These are phyloP conservation scores for Colletotrichum orbiculare DNA, from an alignment of 2,329 filamentous ascomycete genomes.

Conservation along the genomic window DNA sequence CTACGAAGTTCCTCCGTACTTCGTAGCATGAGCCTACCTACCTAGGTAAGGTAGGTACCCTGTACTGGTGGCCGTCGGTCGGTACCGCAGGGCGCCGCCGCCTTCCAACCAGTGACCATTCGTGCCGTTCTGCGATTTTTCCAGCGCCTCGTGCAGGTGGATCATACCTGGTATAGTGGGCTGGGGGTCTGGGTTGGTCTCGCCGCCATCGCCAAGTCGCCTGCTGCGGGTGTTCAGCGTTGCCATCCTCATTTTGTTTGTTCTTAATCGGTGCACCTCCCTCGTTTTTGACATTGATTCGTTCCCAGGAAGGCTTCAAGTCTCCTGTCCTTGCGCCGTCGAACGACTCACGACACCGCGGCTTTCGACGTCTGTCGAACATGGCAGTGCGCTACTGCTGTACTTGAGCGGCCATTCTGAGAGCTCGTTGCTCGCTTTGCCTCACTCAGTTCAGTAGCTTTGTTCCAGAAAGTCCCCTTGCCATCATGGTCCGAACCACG, in stretches of 20 bases:
- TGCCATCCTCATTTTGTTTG: constrained; percentile 14
- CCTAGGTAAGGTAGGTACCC: too few relatives aligned
- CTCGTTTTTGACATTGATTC: constrained; percentile 13
- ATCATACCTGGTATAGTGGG: constrained; percentile 30
- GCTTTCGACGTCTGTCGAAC: constrained; percentile 24
- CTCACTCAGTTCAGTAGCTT: not conserved
- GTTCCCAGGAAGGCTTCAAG: not conserved
- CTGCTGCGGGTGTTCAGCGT: constrained; percentile 7
- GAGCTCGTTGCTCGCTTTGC: constrained; percentile 30
- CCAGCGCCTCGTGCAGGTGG: constrained; percentile 35
- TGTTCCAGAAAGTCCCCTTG: not conserved
- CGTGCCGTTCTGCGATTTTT: constrained; percentile 33
- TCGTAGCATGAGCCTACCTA: too few relatives aligned
- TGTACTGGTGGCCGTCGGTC: too few relatives aligned
- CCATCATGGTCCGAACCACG: constrained; percentile 21
- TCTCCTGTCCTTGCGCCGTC: not conserved
- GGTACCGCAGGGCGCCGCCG: not conserved
- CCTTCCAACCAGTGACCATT: constrained; percentile 16
- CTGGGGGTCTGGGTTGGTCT: constrained; percentile 17
- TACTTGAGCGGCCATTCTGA: constrained; percentile 29
- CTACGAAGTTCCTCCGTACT: not conserved
- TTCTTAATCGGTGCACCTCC: not conserved
- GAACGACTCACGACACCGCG: constrained; percentile 9
- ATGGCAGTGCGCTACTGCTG: constrained; percentile 33
- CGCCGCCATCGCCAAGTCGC: constrained; percentile 27